Base-by-base conservation (phyloP, 371 early-diverging fungal genomes). In the Haplosporangium sp. region DNA sequence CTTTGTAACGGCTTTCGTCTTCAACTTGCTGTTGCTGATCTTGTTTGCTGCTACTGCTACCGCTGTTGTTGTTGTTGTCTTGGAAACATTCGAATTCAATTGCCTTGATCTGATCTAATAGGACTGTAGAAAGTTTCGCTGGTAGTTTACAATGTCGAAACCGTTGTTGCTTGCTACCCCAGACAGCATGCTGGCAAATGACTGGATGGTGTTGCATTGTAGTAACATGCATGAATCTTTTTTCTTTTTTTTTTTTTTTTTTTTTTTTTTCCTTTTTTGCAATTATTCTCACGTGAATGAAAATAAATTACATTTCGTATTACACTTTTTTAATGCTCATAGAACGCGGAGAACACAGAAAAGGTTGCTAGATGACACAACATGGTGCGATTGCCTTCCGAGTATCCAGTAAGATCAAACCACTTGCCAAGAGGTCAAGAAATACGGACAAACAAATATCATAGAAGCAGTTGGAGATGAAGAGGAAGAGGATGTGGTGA, bases 101-200 rank as follows among this genome's bases (percentile, higher is more conserved):
- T n/a, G 34, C 53, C 48, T 70, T 57, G 58, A 78, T 73, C 57
- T 67, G 67, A 4, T 55, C 50, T 15, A 65, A 11, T 6, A 78
- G 38, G 8, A 20, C 10, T 1, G 60, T 37, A 0, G 62, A 48
- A 10, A 78, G 78, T 48, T 78, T 78, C 4, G 74, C 78, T 0
- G 78, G 67, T 1, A 78, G 64, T 39, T 73, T 72, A 61, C 78
- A 78, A 44, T 78, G 66, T 2, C 78, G 60, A 67, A 48, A 78
- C 8, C 78, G 70, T 35, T 78, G 78, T 48, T 78, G 78, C 56
- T 78, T 78, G 52, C 73, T 70, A 11, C 74, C 74, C 78, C 78
- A 78, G 60, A 72, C 56, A 19, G 78, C 56, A 60, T 78, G 70
- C 60, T 78, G 78, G 57, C 78, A 78, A 47, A 73, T 78, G 70